Evolutionary conservation across 2,329 filamentous ascomycete species (phyloP), one percentile per base, ranked within the genome.

Genomic region (Verticillium nonalfalfae): DNA sequence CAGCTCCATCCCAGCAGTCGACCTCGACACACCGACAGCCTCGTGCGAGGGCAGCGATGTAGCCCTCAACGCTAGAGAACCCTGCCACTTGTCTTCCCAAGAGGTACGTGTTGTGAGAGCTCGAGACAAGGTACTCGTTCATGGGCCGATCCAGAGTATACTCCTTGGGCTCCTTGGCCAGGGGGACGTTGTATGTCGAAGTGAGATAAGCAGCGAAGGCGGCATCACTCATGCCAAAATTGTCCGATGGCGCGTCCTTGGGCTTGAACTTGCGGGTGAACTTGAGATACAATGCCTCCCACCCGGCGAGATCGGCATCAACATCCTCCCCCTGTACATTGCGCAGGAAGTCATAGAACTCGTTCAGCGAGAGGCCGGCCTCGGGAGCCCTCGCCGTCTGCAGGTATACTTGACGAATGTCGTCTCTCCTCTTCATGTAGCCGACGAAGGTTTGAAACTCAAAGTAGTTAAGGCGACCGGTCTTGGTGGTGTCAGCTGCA

Each of bases 111-210:
- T 99, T 99, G 81, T 99, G 95, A 1, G 95, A 98, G 78, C 93
- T 97, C 1, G 94, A 98, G 67, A 99, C 95, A 79, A 93, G 97
- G 75, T 99, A 99, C 72, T 98, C 94, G 72, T 96, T 97, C 73
- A 98, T 79, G 0, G 95, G 95, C 31, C 90, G 86, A 70, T 96
- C 87, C 60, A 97, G 85, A 6, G 79, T 79, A 60, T 87, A 85
- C 34, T 85, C 77, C 13, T 83, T 75, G n/a, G 85, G 83, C 63
- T 84, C 81, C 52, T 84, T 82, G 34, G 83, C 76, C 52, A 92
- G 82, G 2, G 90, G 81, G 2, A 85, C 81, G 70, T 96, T 96
- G 67, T 87, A 83, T 55, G 85, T 84, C 0, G 91, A 96, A 14
- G 87, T 85, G 13, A 97, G 78, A 69, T 90, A 96, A 11, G 85